These are phyloP conservation scores for Xylaria acuta DNA, from an alignment of 495 filamentous ascomycete genomes.

Conservation along the genomic window DNA sequence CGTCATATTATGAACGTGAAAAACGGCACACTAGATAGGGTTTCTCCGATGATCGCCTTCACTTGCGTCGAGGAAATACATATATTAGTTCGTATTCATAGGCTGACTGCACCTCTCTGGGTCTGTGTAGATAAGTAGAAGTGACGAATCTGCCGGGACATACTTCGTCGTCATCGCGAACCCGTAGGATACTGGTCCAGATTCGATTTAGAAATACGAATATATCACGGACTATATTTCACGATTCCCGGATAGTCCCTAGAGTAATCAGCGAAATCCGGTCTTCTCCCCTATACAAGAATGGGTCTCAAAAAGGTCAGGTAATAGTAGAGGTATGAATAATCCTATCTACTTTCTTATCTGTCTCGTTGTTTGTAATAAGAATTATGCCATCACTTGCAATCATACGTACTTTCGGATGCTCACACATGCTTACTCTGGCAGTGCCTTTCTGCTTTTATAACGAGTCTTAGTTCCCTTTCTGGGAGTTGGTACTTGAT, in stretches of 20 bases:
- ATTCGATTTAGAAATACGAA: not conserved
- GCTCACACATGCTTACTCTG: not conserved
- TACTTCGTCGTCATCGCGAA: too few species aligned
- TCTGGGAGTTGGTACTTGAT: not conserved
- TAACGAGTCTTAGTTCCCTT: too few species aligned
- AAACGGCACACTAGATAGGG: not conserved
- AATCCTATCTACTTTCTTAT: not conserved
- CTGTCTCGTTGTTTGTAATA: not conserved
- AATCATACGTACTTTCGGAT: not conserved
- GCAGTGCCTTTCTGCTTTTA: not conserved
- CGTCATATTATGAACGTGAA: not conserved
- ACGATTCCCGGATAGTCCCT: not conserved
- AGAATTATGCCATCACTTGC: not conserved
- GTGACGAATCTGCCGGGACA: not conserved
- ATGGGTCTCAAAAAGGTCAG: not conserved
- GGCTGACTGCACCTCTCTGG: not conserved
- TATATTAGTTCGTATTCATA: not conserved
- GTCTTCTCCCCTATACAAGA: not conserved
- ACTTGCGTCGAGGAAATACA: not conserved
- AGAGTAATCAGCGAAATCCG: not conserved
- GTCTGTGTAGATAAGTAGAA: not conserved
- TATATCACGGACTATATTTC: not conserved
- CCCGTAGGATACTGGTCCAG: not conserved
- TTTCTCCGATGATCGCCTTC: not conserved
- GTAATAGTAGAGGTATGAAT: not conserved